Conservation (phyloP, 306 rosid species). For the Fagus sylvatica region DNA sequence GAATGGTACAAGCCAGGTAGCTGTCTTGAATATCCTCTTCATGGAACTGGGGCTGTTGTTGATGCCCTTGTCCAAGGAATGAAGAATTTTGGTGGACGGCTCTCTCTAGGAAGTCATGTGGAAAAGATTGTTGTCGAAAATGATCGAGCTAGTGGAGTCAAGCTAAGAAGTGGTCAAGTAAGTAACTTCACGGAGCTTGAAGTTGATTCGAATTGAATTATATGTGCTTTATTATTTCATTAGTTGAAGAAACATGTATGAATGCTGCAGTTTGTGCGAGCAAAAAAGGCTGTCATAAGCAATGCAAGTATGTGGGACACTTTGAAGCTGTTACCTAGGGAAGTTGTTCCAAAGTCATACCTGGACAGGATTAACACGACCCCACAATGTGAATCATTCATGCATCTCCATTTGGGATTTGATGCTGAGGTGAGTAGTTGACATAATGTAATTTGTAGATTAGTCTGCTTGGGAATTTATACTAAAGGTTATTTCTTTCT, state of each 20-base stretch:
- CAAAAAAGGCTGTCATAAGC: slow-evolving; percentile 85
- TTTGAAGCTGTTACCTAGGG: slow-evolving; percentile 62
- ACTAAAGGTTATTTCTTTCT: neutral
- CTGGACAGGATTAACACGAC: slow-evolving; percentile 50
- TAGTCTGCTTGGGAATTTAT: neutral
- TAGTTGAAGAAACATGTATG: slow-evolving; percentile 12
- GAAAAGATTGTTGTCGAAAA: slow-evolving; percentile 70
- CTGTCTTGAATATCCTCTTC: slow-evolving; percentile 85
- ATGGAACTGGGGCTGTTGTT: slow-evolving; percentile 76
- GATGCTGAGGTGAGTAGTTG: slow-evolving; percentile 64
- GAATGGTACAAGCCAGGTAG: slow-evolving; percentile 98
- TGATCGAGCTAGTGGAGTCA: slow-evolving; percentile 80
- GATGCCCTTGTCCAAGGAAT: slow-evolving; percentile 84
- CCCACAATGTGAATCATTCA: slow-evolving; percentile 89
- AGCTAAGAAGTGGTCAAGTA: slow-evolving; percentile 76
- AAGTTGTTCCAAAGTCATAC: slow-evolving; percentile 64
- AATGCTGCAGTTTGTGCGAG: slow-evolving; percentile 69
- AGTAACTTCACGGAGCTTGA: slow-evolving; percentile 28
- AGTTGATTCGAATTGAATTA: neutral
- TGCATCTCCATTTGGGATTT: slow-evolving; percentile 98
- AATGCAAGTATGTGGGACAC: slow-evolving; percentile 98
- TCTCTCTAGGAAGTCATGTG: slow-evolving; percentile 79
- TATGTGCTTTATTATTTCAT: neutral
- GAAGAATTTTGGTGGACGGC: slow-evolving; percentile 77
- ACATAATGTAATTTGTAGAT: neutral